phyloP scores from a whole-genome alignment of 805 yeast genomes.

The Suhomyces emberorum region DNA sequence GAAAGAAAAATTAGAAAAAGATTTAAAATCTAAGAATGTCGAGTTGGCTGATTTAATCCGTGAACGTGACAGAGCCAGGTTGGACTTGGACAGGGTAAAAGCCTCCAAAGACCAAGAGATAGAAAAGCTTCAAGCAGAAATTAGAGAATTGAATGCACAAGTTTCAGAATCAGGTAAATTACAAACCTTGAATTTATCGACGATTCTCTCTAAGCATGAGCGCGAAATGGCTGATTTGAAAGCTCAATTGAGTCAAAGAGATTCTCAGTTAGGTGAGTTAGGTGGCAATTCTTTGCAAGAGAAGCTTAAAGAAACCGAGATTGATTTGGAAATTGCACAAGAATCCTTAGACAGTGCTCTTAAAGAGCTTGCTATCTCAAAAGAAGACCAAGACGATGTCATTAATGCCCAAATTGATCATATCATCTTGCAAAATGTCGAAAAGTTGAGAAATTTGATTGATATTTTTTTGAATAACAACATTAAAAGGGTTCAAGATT shows the following conservation, averaged over 20 bases:
- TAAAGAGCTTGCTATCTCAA: slow-evolving; percentile 52
- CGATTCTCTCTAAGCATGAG: slow-evolving; percentile 60
- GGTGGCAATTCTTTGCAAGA: slow-evolving; percentile 37
- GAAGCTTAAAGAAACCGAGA: slow-evolving; percentile 61
- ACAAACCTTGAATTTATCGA: slow-evolving; percentile 60
- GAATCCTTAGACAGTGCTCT: slow-evolving; percentile 76
- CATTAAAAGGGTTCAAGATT: slow-evolving; percentile 68
- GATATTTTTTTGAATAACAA: slow-evolving; percentile 73
- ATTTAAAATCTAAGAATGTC: slow-evolving; percentile 77
- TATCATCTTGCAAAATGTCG: slow-evolving; percentile 45
- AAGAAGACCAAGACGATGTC: slow-evolving; percentile 48
- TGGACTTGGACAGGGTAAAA: slow-evolving; percentile 69
- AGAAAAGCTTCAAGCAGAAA: slow-evolving; percentile 61
- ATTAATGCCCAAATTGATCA: slow-evolving; percentile 58
- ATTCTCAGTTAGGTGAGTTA: slow-evolving; percentile 17
- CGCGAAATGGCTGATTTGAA: slow-evolving; percentile 56
- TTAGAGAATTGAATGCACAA: slow-evolving; percentile 57
- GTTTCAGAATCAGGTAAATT: slow-evolving; percentile 58
- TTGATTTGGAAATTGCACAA: slow-evolving; percentile 74
- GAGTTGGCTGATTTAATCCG: slow-evolving; percentile 86
- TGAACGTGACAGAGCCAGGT: slow-evolving; percentile 83
- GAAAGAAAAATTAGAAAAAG: slow-evolving; percentile 78
- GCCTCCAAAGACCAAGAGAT: slow-evolving; percentile 64
- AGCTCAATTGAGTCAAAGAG: slow-evolving; percentile 26
- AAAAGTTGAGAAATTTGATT: slow-evolving; percentile 49